phyloP scores from a whole-genome alignment of 257 asterid species.

The Thymus mandschuricus region DNA sequence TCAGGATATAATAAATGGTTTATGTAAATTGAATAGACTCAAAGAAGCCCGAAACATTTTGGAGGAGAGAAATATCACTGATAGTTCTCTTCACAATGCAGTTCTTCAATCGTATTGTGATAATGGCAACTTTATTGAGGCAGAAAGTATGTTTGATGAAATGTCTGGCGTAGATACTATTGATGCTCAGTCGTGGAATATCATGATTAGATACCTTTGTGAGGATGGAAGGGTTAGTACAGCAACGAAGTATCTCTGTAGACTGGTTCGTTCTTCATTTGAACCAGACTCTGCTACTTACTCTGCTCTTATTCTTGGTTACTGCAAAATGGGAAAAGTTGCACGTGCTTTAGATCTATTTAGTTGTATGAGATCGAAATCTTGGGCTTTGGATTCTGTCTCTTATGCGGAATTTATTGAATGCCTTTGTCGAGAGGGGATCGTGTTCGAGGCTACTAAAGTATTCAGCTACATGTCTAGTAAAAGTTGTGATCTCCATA shows the following conservation, averaged over 20 bases:
- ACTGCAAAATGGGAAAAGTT: constrained; percentile 52
- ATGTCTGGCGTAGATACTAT: constrained; percentile 46
- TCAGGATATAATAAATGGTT: constrained; percentile 48
- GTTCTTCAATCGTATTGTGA: constrained; percentile 62
- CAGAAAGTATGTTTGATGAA: constrained; percentile 48
- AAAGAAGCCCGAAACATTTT: constrained; percentile 53
- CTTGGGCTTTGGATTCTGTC: constrained; percentile 58
- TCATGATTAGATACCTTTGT: constrained; percentile 55
- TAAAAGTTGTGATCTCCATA: constrained; percentile 44
- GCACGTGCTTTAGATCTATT: constrained; percentile 56
- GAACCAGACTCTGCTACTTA: constrained; percentile 54
- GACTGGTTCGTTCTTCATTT: constrained; percentile 62
- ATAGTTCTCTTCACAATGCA: constrained; percentile 48
- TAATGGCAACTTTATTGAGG: constrained; percentile 44
- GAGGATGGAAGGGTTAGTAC: constrained; percentile 45
- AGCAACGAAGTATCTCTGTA: constrained; percentile 63
- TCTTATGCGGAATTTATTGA: constrained; percentile 60
- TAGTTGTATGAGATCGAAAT: constrained; percentile 39
- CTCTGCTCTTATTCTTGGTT: constrained; percentile 70
- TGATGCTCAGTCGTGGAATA: constrained; percentile 70
- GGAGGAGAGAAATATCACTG: constrained; percentile 46
- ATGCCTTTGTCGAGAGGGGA: constrained; percentile 52
- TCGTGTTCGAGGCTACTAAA: constrained; percentile 52
- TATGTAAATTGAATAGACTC: constrained; percentile 54
- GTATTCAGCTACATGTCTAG: constrained; percentile 64